Evolutionary conservation across 1,284 basidiomycete species (phyloP).

Genomic region (Papiliotrema laurentii): DNA sequence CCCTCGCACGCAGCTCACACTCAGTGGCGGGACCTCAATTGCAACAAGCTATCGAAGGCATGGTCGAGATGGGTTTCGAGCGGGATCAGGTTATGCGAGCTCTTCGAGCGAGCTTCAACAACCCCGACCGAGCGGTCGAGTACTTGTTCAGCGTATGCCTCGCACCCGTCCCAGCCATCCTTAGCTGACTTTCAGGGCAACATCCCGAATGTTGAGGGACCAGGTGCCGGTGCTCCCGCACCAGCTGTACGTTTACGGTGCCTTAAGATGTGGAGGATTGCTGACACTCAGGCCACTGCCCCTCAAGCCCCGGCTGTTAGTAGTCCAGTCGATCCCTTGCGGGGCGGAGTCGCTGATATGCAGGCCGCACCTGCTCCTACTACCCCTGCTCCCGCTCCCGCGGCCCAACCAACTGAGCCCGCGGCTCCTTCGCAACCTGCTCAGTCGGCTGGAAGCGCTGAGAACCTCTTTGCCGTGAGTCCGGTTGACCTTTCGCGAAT

Average conservation of each 20-base stretch:
- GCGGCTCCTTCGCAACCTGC: slow-evolving; percentile 45
- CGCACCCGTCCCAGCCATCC: background rate
- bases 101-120: slow-evolving; percentile 92
- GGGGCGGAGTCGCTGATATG: background rate
- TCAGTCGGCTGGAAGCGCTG: slow-evolving; percentile 40
- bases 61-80: slow-evolving; percentile 93
- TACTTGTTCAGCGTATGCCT: slow-evolving; percentile 83
- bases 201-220: slow-evolving; percentile 35
- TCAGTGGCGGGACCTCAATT: slow-evolving; percentile 66
- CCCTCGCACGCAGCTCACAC: background rate
- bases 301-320: slow-evolving; percentile 34
- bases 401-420: slow-evolving; percentile 37
- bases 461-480: slow-evolving; percentile 49
- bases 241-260: background rate
- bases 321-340: background rate
- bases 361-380: slow-evolving; percentile 42
- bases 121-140: slow-evolving; percentile 95
- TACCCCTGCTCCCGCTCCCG: slow-evolving; percentile 42
- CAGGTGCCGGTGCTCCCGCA: slow-evolving; percentile 5
- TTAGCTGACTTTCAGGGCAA: slow-evolving; percentile 26
- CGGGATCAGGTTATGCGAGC: slow-evolving; percentile 80
- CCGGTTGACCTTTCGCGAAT: too few relatives aligned
- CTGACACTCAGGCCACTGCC: slow-evolving; percentile 11
- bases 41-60: slow-evolving; percentile 69
- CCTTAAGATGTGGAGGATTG: background rate